These are phyloP conservation scores for Aspergillus sp. DNA, from an alignment of 2,329 filamentous ascomycete species.

Conservation along the genomic window DNA sequence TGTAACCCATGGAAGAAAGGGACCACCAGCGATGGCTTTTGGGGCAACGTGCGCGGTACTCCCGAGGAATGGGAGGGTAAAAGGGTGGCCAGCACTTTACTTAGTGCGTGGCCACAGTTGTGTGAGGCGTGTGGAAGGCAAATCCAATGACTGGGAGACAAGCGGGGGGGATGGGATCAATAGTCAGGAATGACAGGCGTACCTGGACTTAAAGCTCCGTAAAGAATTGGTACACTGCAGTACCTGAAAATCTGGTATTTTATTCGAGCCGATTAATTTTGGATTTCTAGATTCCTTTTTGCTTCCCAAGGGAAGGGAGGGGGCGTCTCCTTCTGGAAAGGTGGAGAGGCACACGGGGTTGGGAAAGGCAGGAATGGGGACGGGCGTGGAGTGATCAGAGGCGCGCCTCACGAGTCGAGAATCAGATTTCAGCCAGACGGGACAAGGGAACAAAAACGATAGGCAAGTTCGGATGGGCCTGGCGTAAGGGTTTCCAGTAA, in stretches of 20 bases:
- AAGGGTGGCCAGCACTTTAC: constrained; percentile 18
- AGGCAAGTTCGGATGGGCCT: constrained; percentile 8
- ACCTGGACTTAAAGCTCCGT: constrained; percentile 26
- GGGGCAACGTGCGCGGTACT: constrained; percentile 22
- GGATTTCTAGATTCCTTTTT: background rate
- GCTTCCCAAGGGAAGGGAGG: constrained; percentile 3
- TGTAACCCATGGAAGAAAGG: constrained; percentile 12
- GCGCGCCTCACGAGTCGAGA: constrained; percentile 18
- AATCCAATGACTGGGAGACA: constrained; percentile 19
- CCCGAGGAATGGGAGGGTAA: constrained; percentile 22
- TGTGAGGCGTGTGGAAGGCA: constrained; percentile 23
- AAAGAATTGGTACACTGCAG: constrained; percentile 16
- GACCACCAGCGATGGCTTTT: constrained; percentile 10
- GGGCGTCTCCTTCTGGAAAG: constrained; percentile 20
- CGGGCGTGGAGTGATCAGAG: constrained; percentile 26
- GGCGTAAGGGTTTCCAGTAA: constrained; percentile 19
- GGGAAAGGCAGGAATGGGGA: constrained; percentile 28
- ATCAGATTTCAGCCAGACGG: constrained; percentile 8
- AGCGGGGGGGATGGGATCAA: constrained; percentile 14
- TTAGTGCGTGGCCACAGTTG: constrained; percentile 32
- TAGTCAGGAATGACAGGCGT: constrained; percentile 22
- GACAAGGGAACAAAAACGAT: constrained; percentile 13
- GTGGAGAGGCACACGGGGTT: constrained; percentile 32
- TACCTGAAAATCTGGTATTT: constrained; percentile 22
- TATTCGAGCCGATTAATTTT: constrained; percentile 11